Base-by-base conservation (phyloP, 2,329 filamentous ascomycete genomes). In the Ophiocordyceps unilateralis region DNA sequence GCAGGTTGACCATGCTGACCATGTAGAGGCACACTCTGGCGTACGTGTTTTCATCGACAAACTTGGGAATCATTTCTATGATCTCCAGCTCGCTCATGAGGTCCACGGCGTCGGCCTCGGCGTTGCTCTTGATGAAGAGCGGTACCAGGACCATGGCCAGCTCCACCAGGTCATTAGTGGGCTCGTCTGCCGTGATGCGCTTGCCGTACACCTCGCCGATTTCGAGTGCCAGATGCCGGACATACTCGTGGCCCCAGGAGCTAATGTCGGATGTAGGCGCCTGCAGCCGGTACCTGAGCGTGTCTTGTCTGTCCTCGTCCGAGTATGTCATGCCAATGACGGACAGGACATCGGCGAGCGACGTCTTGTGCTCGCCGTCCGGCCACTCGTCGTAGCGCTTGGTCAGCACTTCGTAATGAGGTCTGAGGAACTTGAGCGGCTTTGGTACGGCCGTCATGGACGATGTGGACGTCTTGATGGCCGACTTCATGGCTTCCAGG, bases 371-470 rank as follows among this genome's bases (percentile, higher is more conserved):
- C 42, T 86, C 77, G 49, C 86, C 78, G 44, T 74, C 73, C 4
- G 82, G 74, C 91, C 93, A 98, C 60, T 81, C 76, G 46, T 93
- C 88, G 68, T 95, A 94, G 23, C 88, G 69, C 61, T 83, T 83
- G 48, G 82, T 82, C 58, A 98, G 72, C 45, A 82, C 78, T 64
- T 93, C 83, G 67, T 96, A 98, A 64, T 98, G 89, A 52, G 89
- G 91, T 68, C 91, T 78, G 49, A 98, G 76, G 63, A 98, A 98
- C 66, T 98, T 98, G 55, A 98, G 74, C 28, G 91, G 91, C 67
- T 98, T 98, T 21, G 93, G 91, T 48, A 98, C 91, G 46, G 91
- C 91, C 41, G 91, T 98, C 91, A 98, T 98, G 39, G 93, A 98
- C 46, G 88, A 96, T 51, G 91, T 98, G 46, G 91, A 94, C 44